Evolutionary conservation across 768 basidiomycete species (phyloP).

Genomic region (Leccinum boreale): DNA sequence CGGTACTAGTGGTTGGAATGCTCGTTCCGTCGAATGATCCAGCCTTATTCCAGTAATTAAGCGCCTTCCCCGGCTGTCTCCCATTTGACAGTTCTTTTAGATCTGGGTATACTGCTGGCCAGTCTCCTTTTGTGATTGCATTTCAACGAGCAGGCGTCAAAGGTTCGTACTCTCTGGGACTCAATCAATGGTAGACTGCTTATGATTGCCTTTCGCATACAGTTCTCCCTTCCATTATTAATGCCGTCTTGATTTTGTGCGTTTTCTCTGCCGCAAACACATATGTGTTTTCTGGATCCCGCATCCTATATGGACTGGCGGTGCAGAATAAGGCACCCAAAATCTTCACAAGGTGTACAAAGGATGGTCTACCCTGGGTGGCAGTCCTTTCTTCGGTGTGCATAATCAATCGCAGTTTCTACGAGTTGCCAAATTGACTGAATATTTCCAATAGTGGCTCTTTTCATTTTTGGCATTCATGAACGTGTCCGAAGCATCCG

Average conservation of each 20-base stretch:
- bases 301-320: slow-evolving; percentile 44
- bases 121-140: slow-evolving; percentile 85
- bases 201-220: not conserved
- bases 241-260: slow-evolving; percentile 66
- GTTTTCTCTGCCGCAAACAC: slow-evolving; percentile 71
- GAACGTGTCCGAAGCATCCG: slow-evolving; percentile 54
- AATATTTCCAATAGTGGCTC: slow-evolving; percentile 22
- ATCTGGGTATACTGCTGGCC: slow-evolving; percentile 43
- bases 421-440: slow-evolving; percentile 14
- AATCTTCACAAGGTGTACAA: slow-evolving; percentile 46
- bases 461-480: slow-evolving; percentile 60
- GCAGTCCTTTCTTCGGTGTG: slow-evolving; percentile 31
- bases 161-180: slow-evolving; percentile 30
- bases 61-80: not conserved
- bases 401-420: slow-evolving; percentile 3
- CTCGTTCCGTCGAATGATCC: slow-evolving; percentile 68
- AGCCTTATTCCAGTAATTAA: slow-evolving; percentile 41
- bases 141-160: slow-evolving; percentile 69
- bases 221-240: slow-evolving; percentile 67
- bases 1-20: slow-evolving; percentile 63
- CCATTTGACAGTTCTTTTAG: slow-evolving; percentile 1
- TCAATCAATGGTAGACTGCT: slow-evolving; percentile 10
- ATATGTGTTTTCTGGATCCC: slow-evolving; percentile 37
- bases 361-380: slow-evolving; percentile 47
- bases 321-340: slow-evolving; percentile 49